A percentile compares a stretch with the other conserved stretches of the same genome.
These are phyloP conservation scores for Verticillium klebahnii DNA, from an alignment of 2,329 filamentous ascomycete species.

Conservation along the genomic window DNA sequence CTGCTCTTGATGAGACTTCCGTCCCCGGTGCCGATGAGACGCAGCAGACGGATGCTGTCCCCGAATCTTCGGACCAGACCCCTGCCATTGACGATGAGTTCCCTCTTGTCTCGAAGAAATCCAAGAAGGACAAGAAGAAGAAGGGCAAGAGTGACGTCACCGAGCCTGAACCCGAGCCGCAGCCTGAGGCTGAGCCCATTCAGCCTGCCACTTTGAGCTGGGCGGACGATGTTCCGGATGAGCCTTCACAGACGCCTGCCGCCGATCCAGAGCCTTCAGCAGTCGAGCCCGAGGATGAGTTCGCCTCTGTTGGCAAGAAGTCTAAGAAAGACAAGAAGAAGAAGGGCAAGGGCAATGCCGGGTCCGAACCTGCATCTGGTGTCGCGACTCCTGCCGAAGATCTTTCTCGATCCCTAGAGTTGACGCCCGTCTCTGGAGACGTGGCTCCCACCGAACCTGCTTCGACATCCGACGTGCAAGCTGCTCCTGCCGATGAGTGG, in stretches of 20 bases:
- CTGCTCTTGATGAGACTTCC: background rate
- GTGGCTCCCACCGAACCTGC: background rate
- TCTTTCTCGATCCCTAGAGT: conserved; percentile 2
- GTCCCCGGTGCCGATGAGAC: background rate
- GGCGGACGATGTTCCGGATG: conserved; percentile 18
- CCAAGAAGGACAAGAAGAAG: conserved; percentile 10
- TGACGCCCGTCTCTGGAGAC: conserved; percentile 5
- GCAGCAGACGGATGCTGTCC: background rate
- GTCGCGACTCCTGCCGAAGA: conserved; percentile 4
- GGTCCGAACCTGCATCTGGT: conserved; percentile 3
- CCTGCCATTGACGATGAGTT: conserved; percentile 14
- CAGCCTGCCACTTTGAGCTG: background rate
- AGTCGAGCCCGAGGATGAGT: conserved; percentile 12
- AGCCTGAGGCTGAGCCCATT: background rate
- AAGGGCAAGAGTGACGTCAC: conserved; percentile 16
- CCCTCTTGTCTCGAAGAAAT: conserved; percentile 6
- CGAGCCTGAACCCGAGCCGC: conserved; percentile 8
- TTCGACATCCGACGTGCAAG: background rate
- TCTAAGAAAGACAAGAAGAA: conserved; percentile 15
- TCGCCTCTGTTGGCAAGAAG: conserved; percentile 20
- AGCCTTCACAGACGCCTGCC: conserved; percentile 18
- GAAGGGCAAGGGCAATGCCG: conserved; percentile 9
- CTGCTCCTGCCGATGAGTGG: conserved; percentile 3
- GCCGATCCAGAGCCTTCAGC: background rate
- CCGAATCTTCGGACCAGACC: background rate